Percentiles rank a stretch among this genome's conserved stretches.
Conservation (phyloP, 2,329 filamentous ascomycete species). For the Neopestalotiopsis sp. region DNA sequence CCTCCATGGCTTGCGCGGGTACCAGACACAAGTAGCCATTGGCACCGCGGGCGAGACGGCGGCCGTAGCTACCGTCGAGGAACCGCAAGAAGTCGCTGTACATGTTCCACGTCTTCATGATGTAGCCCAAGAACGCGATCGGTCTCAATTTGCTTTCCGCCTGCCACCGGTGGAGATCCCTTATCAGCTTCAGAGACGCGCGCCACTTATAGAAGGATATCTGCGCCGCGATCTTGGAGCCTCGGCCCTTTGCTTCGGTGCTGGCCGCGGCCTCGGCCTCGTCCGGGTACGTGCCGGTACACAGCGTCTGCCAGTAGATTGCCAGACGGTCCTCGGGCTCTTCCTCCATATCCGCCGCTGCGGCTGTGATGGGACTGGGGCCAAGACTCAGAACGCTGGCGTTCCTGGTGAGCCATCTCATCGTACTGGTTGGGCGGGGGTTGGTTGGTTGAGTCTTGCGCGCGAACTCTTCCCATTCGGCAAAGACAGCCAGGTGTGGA, state of each 20-base stretch:
- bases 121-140: constrained; percentile 6
- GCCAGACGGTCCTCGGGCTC: background rate
- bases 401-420: background rate
- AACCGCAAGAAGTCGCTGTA: constrained; percentile 15
- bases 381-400: background rate
- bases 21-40: constrained; percentile 15
- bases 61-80: constrained; percentile 18
- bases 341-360: background rate
- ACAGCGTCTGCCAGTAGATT: constrained; percentile 15
- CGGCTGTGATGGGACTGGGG: background rate
- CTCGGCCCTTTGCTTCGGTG: background rate
- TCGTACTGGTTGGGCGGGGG: background rate
- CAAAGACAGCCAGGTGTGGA: constrained; percentile 1
- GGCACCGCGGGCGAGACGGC: constrained; percentile 7
- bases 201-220: constrained; percentile 13
- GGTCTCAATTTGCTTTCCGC: background rate
- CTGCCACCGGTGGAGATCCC: background rate
- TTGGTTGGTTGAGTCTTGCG: background rate
- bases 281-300: constrained; percentile 5
- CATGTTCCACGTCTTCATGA: constrained; percentile 11
- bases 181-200: background rate
- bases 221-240: background rate
- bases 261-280: background rate
- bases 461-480: constrained; percentile 11
- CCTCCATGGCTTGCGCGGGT: background rate